Evolutionary conservation across 495 filamentous ascomycete genomes (phyloP).

Genomic region (Penicilliopsis zonata): DNA sequence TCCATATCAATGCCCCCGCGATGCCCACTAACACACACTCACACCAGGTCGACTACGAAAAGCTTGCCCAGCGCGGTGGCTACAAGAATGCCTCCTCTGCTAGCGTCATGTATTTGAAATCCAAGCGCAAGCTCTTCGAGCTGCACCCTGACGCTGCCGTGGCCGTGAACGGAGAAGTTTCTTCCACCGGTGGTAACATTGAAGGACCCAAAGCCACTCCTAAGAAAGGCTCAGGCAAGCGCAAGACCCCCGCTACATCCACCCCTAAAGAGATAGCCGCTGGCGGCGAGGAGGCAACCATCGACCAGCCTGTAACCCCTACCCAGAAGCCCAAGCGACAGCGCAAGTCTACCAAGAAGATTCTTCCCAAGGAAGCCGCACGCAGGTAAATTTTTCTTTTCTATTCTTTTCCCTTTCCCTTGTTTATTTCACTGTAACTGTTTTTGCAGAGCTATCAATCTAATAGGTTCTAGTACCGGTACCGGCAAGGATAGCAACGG

Average conservation of each 20-base stretch:
- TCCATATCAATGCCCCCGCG: too few relatives aligned
- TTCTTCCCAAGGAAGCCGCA: conserved; percentile 1
- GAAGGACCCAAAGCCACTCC: neutral
- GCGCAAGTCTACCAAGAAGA: conserved; percentile 8
- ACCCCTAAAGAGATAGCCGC: neutral
- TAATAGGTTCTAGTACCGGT: too few relatives aligned
- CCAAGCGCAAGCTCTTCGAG: conserved; percentile 15
- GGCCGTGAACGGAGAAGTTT: neutral
- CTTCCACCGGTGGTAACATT: neutral
- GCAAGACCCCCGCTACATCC: conserved; percentile 5
- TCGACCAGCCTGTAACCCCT: conserved; percentile 2
- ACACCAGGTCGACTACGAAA: conserved; percentile 25
- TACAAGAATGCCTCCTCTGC: conserved; percentile 26
- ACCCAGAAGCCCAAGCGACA: conserved; percentile 11
- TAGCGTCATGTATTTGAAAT: conserved; percentile 10
- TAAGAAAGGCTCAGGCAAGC: conserved; percentile 9
- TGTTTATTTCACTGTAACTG: too few relatives aligned
- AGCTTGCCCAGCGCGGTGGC: conserved; percentile 17
- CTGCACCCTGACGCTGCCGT: neutral
- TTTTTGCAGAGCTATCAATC: too few relatives aligned
- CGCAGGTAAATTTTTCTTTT: conserved; percentile 5
- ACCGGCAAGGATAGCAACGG: too few relatives aligned
- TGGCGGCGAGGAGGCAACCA: neutral
- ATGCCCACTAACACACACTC: conserved; percentile 1
- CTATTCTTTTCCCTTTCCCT: neutral